A percentile compares a stretch with the other conserved stretches of the same genome.
These are phyloP conservation scores for Blastobotrys raffinosifermentans DNA, from an alignment of 1,139 yeast genomes.

Conservation along the genomic window DNA sequence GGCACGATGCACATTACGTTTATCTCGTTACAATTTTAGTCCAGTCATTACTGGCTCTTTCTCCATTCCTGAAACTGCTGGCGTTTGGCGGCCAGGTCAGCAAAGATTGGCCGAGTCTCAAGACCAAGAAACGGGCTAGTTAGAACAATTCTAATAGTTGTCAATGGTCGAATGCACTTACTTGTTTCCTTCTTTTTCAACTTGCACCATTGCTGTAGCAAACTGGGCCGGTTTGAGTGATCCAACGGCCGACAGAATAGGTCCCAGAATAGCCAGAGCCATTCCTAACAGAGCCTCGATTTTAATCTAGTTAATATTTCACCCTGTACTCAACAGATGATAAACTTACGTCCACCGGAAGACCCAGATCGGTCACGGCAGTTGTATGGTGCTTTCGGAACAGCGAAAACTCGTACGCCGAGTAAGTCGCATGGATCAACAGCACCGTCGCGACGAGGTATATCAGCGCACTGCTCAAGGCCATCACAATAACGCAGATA, in stretches of 20 bases:
- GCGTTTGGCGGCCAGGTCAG: slow-evolving; percentile 27
- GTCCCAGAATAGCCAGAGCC: slow-evolving; percentile 19
- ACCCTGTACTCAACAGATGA: neutral
- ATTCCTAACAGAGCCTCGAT: slow-evolving; percentile 31
- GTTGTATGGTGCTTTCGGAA: slow-evolving; percentile 22
- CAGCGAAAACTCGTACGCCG: slow-evolving; percentile 32
- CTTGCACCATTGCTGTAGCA: slow-evolving; percentile 24
- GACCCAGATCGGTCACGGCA: slow-evolving; percentile 16
- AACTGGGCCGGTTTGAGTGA: slow-evolving; percentile 27
- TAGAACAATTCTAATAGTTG: slow-evolving; percentile 10
- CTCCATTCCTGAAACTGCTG: slow-evolving; percentile 28
- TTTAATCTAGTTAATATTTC: slow-evolving; percentile 23
- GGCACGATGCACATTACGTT: no score
- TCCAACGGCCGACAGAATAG: slow-evolving; percentile 21
- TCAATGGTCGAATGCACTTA: slow-evolving; percentile 12
- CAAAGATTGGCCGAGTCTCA: slow-evolving; percentile 33
- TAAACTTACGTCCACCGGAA: slow-evolving; percentile 28
- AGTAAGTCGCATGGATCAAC: slow-evolving; percentile 31
- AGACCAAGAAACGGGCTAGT: slow-evolving; percentile 25
- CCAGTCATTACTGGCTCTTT: slow-evolving; percentile 6
- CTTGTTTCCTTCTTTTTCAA: slow-evolving; percentile 25
- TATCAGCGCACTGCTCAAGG: slow-evolving; percentile 12
- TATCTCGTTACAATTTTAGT: no score
- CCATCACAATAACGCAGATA: slow-evolving; percentile 4
- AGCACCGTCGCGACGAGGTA: slow-evolving; percentile 20